Conservation (phyloP, 139 green algal species). For the Auxenochlorella pyrenoidosa region DNA sequence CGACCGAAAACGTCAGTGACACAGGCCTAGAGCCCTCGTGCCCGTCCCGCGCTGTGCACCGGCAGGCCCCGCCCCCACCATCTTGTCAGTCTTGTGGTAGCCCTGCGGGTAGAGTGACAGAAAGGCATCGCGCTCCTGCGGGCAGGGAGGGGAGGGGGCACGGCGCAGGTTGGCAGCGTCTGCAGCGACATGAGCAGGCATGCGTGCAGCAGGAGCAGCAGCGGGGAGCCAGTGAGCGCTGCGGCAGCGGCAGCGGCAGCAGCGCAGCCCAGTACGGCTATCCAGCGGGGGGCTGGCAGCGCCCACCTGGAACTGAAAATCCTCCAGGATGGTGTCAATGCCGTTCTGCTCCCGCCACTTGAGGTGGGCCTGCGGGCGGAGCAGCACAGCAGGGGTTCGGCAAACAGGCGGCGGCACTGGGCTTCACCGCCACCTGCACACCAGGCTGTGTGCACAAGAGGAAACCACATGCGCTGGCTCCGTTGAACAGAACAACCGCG, state of each 20-base stretch:
- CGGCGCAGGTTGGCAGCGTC: too few relatives aligned
- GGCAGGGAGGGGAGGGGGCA: not conserved
- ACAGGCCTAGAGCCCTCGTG: too few relatives aligned
- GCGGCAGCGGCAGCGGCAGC: too few relatives aligned
- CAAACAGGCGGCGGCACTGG: not conserved
- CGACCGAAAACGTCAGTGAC: too few relatives aligned
- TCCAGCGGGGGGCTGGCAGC: not conserved
- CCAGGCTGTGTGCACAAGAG: too few relatives aligned
- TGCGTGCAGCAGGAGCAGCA: not conserved
- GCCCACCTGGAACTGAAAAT: conserved; percentile 82
- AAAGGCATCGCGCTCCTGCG: conserved; percentile 85
- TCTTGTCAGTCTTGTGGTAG: conserved; percentile 81
- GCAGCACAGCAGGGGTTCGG: not conserved
- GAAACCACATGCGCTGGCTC: too few relatives aligned
- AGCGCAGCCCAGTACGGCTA: not conserved
- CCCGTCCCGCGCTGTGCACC: too few relatives aligned
- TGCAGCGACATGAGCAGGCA: too few relatives aligned
- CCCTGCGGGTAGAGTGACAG: conserved; percentile 90
- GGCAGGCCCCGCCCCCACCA: conserved; percentile 30
- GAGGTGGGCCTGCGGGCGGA: conserved; percentile 25
- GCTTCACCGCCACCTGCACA: too few relatives aligned
- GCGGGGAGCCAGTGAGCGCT: too few relatives aligned
- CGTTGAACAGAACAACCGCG: not conserved
- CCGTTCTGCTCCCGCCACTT: conserved; percentile 65
- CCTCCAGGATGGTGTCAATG: conserved; percentile 76